A percentile compares a stretch with the other conserved stretches of the same genome.
Evolutionary conservation across 805 yeast species (phyloP).

Genomic region (Ogataea siamensis): DNA sequence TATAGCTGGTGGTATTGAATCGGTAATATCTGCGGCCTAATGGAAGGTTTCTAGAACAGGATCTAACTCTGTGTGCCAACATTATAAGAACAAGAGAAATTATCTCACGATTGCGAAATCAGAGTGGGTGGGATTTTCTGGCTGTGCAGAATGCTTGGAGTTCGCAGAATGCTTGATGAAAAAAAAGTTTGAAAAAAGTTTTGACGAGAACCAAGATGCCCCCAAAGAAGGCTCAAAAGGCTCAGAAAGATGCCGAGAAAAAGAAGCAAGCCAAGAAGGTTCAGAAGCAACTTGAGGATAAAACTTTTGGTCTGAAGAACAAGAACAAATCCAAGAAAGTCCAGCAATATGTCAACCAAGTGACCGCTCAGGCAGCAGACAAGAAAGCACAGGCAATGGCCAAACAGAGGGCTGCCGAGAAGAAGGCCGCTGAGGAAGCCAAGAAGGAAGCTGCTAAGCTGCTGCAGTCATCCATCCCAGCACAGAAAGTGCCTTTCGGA

Average conservation of each 20-base stretch:
- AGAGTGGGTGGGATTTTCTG: constrained; percentile 16
- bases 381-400: constrained; percentile 47
- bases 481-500: constrained; percentile 91
- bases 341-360: constrained; percentile 67
- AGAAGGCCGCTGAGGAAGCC: constrained; percentile 88
- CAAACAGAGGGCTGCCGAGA: constrained; percentile 77
- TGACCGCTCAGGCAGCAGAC: constrained; percentile 58
- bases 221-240: constrained; percentile 60
- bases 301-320: constrained; percentile 93
- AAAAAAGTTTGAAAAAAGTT: constrained; percentile 14
- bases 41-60: constrained; percentile 13
- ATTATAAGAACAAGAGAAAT: constrained; percentile 12
- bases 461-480: constrained; percentile 60
- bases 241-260: constrained; percentile 53
- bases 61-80: constrained; percentile 19
- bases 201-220: constrained; percentile 49
- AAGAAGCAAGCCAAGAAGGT: constrained; percentile 61
- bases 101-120: constrained; percentile 13
- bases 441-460: constrained; percentile 82
- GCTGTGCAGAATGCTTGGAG: constrained; percentile 8
- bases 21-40: constrained; percentile 6
- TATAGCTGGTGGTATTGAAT: neutral
- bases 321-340: constrained; percentile 93
- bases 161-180: constrained; percentile 1
- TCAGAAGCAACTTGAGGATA: constrained; percentile 69